These are phyloP conservation scores for Macrolepiota fuliginosa DNA, from an alignment of 768 basidiomycete genomes.

Conservation along the genomic window DNA sequence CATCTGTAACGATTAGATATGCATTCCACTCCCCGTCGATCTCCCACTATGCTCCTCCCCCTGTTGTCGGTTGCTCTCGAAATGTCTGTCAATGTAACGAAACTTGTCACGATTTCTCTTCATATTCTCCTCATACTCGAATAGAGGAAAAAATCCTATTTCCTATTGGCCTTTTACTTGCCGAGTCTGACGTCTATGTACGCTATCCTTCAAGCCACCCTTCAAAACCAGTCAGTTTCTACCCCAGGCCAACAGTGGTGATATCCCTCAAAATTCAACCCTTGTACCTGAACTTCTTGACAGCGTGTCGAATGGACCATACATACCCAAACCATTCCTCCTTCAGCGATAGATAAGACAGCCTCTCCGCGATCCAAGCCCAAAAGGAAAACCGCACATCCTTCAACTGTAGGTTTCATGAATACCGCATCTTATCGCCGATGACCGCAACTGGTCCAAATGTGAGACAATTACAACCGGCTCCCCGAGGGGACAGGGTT, in stretches of 20 bases:
- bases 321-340: neutral
- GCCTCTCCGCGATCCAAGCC: neutral
- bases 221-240: neutral
- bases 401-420: neutral
- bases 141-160: slow-evolving; percentile 6
- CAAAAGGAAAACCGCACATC: neutral
- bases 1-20: slow-evolving; percentile 75
- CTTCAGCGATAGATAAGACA: neutral
- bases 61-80: slow-evolving; percentile 31
- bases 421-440: neutral
- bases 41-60: slow-evolving; percentile 25
- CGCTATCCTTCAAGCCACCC: neutral
- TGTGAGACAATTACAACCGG: neutral
- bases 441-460: neutral
- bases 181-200: neutral
- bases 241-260: neutral
- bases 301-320: neutral
- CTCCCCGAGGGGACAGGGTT: too few species aligned
- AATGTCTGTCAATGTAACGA: slow-evolving; percentile 22
- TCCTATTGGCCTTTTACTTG: neutral
- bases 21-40: slow-evolving; percentile 36
- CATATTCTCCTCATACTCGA: slow-evolving; percentile 1
- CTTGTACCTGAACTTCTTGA: neutral
- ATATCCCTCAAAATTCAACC: neutral
- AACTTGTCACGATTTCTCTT: slow-evolving; percentile 10